Base-by-base conservation (phyloP, 371 early-diverging fungal genomes). In the Coemansia sp. region DNA sequence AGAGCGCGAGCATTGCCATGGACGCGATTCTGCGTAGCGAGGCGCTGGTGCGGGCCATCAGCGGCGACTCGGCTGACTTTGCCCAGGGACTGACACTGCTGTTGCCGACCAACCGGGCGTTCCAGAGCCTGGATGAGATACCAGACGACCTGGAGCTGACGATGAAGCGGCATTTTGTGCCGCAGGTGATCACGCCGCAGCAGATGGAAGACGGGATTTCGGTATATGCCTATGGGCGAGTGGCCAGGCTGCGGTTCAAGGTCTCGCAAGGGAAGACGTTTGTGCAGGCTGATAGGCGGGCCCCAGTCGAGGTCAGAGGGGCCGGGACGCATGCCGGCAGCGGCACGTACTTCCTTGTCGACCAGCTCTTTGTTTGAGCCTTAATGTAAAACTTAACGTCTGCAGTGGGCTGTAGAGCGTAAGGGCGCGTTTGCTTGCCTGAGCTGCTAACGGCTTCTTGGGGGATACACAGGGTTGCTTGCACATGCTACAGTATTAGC, bases 51-150 rank as follows among this genome's bases (percentile, higher is more conserved):
- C 75, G 75, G 18, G 75, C 75, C 1, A 54, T 74, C 36, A 69
- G 70, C 59, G 75, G 75, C 9, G 70, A 56, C 48, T 74, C 75
- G 33, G 47, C 40, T 4, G 75, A 69, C 62, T 74, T 74, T 55
- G 34, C 18, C 18, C 16, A 43, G 1, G 69, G 75, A 8, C 58
- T 74, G 24, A 74, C 75, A 6, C 55, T 74, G 36, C 58, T 74
- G 31, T 31, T 74, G 59, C 75, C 75, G 5, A 74, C 75, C 7
- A 74, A 74, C 66, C 46, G 64, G 24, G 75, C 75, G 5, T 74
- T 74, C 47, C 58, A 46, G 53, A 50, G 42, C 14, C 55, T 65
- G 18, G 62, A 43, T 37, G 32, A 56, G 34, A 44, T 65, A 1
- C 75, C 75, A 0, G 69, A 65, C 12, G 66, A 69, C 40, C 31